These are phyloP conservation scores for Aspergillus candidus DNA, from an alignment of 2,329 filamentous ascomycete species.

Conservation along the genomic window DNA sequence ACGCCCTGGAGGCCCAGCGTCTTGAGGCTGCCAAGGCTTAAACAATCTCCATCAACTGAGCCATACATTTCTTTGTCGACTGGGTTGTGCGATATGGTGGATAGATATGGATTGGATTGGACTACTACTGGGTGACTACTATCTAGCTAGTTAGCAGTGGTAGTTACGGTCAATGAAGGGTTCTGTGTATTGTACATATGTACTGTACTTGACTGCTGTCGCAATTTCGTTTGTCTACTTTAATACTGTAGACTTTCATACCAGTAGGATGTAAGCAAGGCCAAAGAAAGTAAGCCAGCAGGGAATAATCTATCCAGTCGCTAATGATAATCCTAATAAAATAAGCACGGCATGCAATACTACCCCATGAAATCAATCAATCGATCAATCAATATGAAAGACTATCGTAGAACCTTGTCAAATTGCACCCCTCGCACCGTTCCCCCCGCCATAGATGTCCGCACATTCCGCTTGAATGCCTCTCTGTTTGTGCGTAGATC, in stretches of 20 bases:
- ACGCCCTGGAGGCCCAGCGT: conserved; percentile 57
- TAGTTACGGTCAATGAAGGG: not conserved
- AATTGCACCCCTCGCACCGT: conserved; percentile 65
- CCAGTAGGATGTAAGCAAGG: too few relatives aligned
- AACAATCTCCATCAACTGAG: too few relatives aligned
- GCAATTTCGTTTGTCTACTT: not conserved
- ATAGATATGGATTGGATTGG: not conserved
- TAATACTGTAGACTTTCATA: too few relatives aligned
- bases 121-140: not conserved
- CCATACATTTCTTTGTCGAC: too few relatives aligned
- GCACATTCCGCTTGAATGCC: conserved; percentile 85
- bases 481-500: conserved; percentile 82
- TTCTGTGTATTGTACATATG: too few relatives aligned
- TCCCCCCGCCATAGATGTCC: conserved; percentile 75
- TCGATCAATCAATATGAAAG: too few relatives aligned
- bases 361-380: too few relatives aligned
- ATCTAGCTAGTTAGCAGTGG: not conserved
- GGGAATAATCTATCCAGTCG: conserved; percentile 27
- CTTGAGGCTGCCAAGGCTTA: conserved; percentile 32
- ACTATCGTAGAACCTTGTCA: conserved; percentile 67
- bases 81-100: too few relatives aligned
- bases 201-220: not conserved
- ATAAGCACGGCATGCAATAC: not conserved
- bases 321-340: conserved; percentile 28
- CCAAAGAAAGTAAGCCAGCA: too few relatives aligned